phyloP scores from a whole-genome alignment of 345 rosid species.

The Gossypium anomalum region DNA sequence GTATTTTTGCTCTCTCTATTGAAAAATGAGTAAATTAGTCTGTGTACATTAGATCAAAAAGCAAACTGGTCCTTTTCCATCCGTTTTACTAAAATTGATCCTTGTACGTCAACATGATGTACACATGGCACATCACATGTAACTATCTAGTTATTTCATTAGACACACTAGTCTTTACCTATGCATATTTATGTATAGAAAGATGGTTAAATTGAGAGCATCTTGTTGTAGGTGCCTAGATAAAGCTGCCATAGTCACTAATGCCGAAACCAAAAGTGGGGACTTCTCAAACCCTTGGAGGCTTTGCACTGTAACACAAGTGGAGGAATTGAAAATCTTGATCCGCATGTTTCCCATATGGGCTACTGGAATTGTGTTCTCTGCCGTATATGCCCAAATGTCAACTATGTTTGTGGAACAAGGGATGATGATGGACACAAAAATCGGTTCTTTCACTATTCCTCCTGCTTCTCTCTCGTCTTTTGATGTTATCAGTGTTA shows the following conservation, averaged over 20 bases:
- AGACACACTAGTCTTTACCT: too few species aligned
- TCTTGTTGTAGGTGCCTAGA: slow-evolving; percentile 68
- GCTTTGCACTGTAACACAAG: slow-evolving; percentile 86
- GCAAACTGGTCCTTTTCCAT: too few species aligned
- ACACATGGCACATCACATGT: too few species aligned
- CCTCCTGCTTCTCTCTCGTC: slow-evolving; percentile 86
- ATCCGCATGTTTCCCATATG: slow-evolving; percentile 89
- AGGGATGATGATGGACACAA: slow-evolving; percentile 81
- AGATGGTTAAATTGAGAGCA: neutral
- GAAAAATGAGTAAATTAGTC: too few species aligned
- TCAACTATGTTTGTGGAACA: slow-evolving; percentile 91
- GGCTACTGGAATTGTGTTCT: slow-evolving; percentile 81
- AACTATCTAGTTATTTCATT: too few species aligned
- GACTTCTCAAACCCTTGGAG: slow-evolving; percentile 61
- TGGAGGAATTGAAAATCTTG: slow-evolving; percentile 87
- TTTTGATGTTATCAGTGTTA: slow-evolving; percentile 69
- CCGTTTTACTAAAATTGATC: too few species aligned
- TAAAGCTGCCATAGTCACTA: slow-evolving; percentile 73
- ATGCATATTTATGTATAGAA: too few species aligned
- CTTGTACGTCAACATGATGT: too few species aligned
- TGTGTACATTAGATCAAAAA: too few species aligned
- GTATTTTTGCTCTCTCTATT: too few species aligned
- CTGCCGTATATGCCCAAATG: slow-evolving; percentile 82
- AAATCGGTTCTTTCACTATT: slow-evolving; percentile 70
- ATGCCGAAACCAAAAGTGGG: slow-evolving; percentile 50